Evolutionary conservation across 1,284 basidiomycete species (phyloP), one percentile per base, ranked within the genome.

Genomic region (Coniophora puteana): DNA sequence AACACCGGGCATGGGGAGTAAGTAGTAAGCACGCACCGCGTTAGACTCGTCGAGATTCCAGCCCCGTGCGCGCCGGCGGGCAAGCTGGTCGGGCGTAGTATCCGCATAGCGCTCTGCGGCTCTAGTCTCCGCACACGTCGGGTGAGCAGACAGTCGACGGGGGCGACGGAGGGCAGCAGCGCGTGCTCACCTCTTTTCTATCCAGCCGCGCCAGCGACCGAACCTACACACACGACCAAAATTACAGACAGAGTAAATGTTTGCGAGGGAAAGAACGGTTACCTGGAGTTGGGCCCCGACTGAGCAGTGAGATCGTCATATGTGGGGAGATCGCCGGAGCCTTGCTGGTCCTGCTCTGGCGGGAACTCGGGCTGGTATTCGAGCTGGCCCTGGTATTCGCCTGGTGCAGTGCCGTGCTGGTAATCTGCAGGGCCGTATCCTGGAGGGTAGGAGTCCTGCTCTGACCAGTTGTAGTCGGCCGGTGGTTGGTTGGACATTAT

Each of bases 141-240:
- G 28, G 30, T 31, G 25, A n/a, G 7, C n/a, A 18, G 16, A 23
- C 36, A 38, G 41, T 22, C 29, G 46, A 36, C 37, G 44, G 26
- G 39, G 46, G 29, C 22, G 42, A 14, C 32, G 36, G 37, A 21
- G 26, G 21, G 18, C n/a, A 26, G 20, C 20, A 24, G 11, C n/a
- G 33, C n/a, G 27, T 4, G 45, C 63, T 41, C 47, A 83, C 87
- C 86, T 74, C 61, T 90, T 90, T 67, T 90, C 87, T 45, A 90
- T 84, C 87, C 87, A 90, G 14, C 79, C 76, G 56, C 72, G 76
- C 87, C 87, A 90, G 46, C 87, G 71, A 27, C 88, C 87, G 53
- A 90, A 89, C 54, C 86, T 87, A 50, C 24, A 28, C 22, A 41
- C 38, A 28, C 23, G 26, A 48, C 48, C n/a, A n/a, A n/a, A 30